These are phyloP conservation scores for Phoma sp. DNA, from an alignment of 2,329 filamentous ascomycete genomes.

Conservation along the genomic window DNA sequence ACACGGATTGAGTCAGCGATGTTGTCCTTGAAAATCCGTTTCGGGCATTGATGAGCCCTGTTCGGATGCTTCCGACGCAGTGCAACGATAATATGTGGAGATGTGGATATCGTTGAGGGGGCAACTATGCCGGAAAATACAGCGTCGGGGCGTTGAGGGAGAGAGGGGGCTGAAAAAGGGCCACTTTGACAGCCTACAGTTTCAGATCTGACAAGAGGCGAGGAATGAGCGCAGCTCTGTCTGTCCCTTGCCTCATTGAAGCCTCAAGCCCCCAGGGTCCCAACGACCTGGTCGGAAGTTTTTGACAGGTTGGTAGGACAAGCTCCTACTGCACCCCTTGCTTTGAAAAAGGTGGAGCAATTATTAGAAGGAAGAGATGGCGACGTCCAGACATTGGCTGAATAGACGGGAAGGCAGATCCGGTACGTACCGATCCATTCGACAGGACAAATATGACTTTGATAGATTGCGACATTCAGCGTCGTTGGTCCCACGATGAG, in stretches of 20 bases:
- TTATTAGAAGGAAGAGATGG: conserved; percentile 9
- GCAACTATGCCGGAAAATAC: conserved; percentile 20
- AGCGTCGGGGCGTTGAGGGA: conserved; percentile 17
- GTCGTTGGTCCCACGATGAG: conserved; percentile 81
- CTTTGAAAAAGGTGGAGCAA: conserved; percentile 12
- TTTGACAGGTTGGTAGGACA: conserved; percentile 45
- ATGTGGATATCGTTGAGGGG: conserved; percentile 21
- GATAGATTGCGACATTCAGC: conserved; percentile 83
- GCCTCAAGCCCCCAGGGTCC: conserved; percentile 20
- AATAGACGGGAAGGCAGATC: conserved; percentile 21
- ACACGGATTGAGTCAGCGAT: conserved; percentile 27
- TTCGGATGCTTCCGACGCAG: conserved; percentile 34
- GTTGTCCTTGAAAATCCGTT: conserved; percentile 13
- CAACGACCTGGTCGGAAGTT: conserved; percentile 35
- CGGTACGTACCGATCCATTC: conserved; percentile 84
- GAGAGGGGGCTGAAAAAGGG: conserved; percentile 24
- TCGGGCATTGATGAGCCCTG: conserved; percentile 14
- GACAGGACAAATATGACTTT: conserved; percentile 86
- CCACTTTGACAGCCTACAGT: conserved; percentile 31
- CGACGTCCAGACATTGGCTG: conserved; percentile 13
- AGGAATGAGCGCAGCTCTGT: conserved; percentile 28
- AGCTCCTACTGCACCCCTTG: conserved; percentile 31
- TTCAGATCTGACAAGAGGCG: conserved; percentile 37
- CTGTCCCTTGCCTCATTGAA: conserved; percentile 32
- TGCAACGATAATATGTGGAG: conserved; percentile 30